Percentiles rank a stretch among this genome's conserved stretches.
Conservation (phyloP, 2,329 filamentous ascomycete species). For the Microcyclospora pomicola region DNA sequence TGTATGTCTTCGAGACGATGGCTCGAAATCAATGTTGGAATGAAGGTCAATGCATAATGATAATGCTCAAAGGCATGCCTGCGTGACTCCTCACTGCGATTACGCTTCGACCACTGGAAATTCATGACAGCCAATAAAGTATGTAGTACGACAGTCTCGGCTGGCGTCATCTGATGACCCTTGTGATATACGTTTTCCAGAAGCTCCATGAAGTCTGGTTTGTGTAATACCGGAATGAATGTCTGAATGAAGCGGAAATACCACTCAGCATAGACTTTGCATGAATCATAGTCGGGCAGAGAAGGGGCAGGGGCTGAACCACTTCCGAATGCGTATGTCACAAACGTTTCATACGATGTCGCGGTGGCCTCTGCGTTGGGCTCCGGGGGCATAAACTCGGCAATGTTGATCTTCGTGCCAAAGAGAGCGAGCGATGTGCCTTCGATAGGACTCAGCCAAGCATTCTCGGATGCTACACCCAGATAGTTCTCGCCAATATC, state of each 20-base stretch:
- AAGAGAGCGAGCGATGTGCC: slow-evolving; percentile 66
- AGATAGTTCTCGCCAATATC: slow-evolving; percentile 49
- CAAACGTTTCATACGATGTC: slow-evolving; percentile 57
- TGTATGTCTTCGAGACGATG: slow-evolving; percentile 55
- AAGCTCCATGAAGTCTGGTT: slow-evolving; percentile 55
- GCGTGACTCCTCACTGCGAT: slow-evolving; percentile 43
- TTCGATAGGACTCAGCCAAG: slow-evolving; percentile 57
- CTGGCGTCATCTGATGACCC: slow-evolving; percentile 44
- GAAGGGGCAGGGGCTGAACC: slow-evolving; percentile 45
- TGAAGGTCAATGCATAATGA: slow-evolving; percentile 57
- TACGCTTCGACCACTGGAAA: slow-evolving; percentile 63
- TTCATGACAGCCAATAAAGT: slow-evolving; percentile 69
- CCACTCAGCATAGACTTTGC: slow-evolving; percentile 57
- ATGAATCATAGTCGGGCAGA: slow-evolving; percentile 50
- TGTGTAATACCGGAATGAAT: slow-evolving; percentile 65
- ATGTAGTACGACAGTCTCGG: slow-evolving; percentile 58
- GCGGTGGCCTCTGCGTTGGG: slow-evolving; percentile 45
- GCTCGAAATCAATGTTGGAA: slow-evolving; percentile 49
- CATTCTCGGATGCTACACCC: slow-evolving; percentile 49
- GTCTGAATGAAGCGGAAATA: slow-evolving; percentile 60
- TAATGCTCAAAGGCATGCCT: slow-evolving; percentile 63
- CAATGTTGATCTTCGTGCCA: slow-evolving; percentile 66
- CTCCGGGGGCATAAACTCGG: slow-evolving; percentile 54
- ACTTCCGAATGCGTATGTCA: slow-evolving; percentile 48
- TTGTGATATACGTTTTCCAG: slow-evolving; percentile 61